phyloP scores from a whole-genome alignment of 2,329 filamentous ascomycete genomes.

The Alternaria metachromatica region DNA sequence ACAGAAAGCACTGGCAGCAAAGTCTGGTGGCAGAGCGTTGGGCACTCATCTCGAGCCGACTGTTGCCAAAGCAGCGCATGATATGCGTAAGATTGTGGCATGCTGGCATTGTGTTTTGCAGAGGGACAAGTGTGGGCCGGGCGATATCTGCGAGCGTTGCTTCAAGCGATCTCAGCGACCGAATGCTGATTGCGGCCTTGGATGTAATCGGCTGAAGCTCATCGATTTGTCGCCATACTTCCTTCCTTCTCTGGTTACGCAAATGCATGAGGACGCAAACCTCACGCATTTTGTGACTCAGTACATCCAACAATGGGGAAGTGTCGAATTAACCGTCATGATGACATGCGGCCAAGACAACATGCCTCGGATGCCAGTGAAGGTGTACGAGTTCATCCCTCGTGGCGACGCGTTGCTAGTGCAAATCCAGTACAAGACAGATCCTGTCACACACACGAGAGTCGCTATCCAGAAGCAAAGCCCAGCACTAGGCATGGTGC shows the following conservation, averaged over 20 bases:
- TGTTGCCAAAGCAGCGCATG: slow-evolving; percentile 50
- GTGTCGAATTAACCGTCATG: slow-evolving; percentile 49
- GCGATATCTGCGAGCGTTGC: slow-evolving; percentile 49
- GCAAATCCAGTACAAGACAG: slow-evolving; percentile 53
- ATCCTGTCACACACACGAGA: slow-evolving; percentile 42
- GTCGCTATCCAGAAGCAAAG: slow-evolving; percentile 48
- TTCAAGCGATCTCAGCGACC: slow-evolving; percentile 47
- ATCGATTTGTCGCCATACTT: slow-evolving; percentile 53
- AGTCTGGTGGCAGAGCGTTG: slow-evolving; percentile 48
- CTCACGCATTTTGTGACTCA: slow-evolving; percentile 50
- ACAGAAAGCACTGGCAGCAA: slow-evolving; percentile 29
- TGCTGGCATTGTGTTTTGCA: slow-evolving; percentile 59
- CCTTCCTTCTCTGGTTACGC: slow-evolving; percentile 50
- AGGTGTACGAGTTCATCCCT: slow-evolving; percentile 56
- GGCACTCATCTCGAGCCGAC: slow-evolving; percentile 47
- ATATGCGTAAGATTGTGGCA: slow-evolving; percentile 55
- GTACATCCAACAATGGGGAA: slow-evolving; percentile 48
- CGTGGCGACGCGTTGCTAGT: slow-evolving; percentile 48
- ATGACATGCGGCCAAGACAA: slow-evolving; percentile 52
- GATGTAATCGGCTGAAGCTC: slow-evolving; percentile 56
- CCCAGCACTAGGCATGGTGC: slow-evolving; percentile 55
- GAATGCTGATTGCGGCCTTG: slow-evolving; percentile 51
- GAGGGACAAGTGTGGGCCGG: slow-evolving; percentile 54
- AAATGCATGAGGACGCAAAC: slow-evolving; percentile 53
- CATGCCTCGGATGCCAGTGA: slow-evolving; percentile 53